These are phyloP conservation scores for Retiboletus flavoniger DNA, from an alignment of 1,284 basidiomycete genomes.

Conservation along the genomic window DNA sequence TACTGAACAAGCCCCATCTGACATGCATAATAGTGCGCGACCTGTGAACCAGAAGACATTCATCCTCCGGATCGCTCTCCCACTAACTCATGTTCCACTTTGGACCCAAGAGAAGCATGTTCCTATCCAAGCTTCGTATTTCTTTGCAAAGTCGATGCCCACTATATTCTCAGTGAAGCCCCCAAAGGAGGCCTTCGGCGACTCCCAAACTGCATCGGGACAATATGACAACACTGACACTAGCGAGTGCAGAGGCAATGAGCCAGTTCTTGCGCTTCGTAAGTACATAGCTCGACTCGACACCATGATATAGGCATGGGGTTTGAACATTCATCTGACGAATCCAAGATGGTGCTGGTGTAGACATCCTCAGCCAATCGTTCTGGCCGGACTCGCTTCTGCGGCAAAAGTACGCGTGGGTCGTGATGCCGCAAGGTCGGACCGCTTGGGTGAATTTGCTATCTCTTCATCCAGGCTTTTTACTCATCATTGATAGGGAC, in stretches of 20 bases:
- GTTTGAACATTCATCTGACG: constrained; percentile 1
- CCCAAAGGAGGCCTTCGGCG: constrained; percentile 38
- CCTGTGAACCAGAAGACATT: background rate
- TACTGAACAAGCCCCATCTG: background rate
- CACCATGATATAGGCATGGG: background rate
- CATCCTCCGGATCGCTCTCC: constrained; percentile 34
- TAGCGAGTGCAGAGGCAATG: constrained; percentile 26
- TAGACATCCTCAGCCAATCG: constrained; percentile 53
- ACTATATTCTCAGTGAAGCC: constrained; percentile 58
- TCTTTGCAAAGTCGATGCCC: constrained; percentile 54
- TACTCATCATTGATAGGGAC: constrained; percentile 48
- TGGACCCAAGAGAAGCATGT: constrained; percentile 39
- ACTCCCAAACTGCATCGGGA: background rate
- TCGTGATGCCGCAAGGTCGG: constrained; percentile 68
- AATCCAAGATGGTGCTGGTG: constrained; percentile 72
- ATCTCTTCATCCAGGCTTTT: background rate
- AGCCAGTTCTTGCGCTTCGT: constrained; percentile 74
- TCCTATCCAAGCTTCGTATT: constrained; percentile 56
- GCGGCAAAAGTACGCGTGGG: constrained; percentile 60
- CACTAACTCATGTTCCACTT: constrained; percentile 42
- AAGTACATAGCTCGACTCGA: constrained; percentile 27
- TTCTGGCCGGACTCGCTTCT: constrained; percentile 65
- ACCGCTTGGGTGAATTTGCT: constrained; percentile 63
- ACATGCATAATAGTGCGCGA: background rate
- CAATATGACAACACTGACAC: background rate